Evolutionary conservation across 2,329 filamentous ascomycete species (phyloP).

Genomic region (Zarea fungicola): DNA sequence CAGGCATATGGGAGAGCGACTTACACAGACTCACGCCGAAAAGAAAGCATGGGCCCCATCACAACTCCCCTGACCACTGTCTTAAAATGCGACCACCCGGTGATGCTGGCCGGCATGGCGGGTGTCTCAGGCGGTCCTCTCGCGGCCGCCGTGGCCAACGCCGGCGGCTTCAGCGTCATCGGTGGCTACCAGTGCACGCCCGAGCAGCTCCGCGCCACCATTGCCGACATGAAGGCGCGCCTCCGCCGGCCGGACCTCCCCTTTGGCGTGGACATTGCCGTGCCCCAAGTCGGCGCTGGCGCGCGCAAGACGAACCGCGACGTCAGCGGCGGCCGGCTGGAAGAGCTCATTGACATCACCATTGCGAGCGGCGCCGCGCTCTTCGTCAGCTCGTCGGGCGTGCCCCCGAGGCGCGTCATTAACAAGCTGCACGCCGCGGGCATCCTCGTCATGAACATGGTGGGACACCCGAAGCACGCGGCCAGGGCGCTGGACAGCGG

Average conservation of each 20-base stretch:
- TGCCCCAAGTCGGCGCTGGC: conserved; percentile 78
- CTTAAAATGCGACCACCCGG: conserved; percentile 78
- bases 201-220: conserved; percentile 67
- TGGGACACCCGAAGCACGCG: conserved; percentile 89
- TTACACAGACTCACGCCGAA: neutral
- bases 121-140: conserved; percentile 72
- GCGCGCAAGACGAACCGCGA: conserved; percentile 92
- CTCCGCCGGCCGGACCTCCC: conserved; percentile 63
- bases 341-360: conserved; percentile 81
- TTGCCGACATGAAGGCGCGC: conserved; percentile 76
- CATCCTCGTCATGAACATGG: conserved; percentile 94
- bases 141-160: conserved; percentile 82
- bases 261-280: conserved; percentile 85
- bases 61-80: conserved; percentile 73
- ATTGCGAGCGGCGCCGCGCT: conserved; percentile 75
- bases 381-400: conserved; percentile 84
- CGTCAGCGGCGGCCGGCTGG: conserved; percentile 83
- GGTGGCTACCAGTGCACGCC: conserved; percentile 69
- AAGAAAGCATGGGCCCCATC: conserved; percentile 47
- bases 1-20: too few species aligned
- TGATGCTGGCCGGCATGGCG: conserved; percentile 95
- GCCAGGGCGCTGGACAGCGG: conserved; percentile 80
- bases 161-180: conserved; percentile 76
- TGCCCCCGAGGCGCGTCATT: conserved; percentile 70
- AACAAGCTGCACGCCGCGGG: conserved; percentile 71